phyloP scores from a whole-genome alignment of 2,329 filamentous ascomycete species.

The Pyrenophora tritici-repentis region DNA sequence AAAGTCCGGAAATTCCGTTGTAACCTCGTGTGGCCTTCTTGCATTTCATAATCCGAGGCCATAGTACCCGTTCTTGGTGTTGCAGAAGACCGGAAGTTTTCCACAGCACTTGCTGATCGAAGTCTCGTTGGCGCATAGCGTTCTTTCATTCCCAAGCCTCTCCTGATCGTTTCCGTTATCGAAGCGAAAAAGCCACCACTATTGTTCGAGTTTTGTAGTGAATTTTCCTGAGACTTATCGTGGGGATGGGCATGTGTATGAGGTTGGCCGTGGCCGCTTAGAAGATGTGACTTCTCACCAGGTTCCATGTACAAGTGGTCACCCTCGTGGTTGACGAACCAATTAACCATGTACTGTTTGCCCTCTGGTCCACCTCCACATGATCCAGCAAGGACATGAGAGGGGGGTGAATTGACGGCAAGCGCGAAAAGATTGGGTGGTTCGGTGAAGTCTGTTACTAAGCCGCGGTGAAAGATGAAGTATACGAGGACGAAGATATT shows the following conservation, averaged over 20 bases:
- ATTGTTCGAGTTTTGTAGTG: background rate
- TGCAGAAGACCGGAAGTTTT: constrained; percentile 12
- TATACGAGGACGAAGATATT: constrained; percentile 70
- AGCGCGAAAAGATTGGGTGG: constrained; percentile 75
- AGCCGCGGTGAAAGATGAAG: constrained; percentile 61
- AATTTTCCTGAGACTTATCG: constrained; percentile 3
- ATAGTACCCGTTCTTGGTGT: constrained; percentile 30
- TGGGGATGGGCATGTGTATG: constrained; percentile 17
- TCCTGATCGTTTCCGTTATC: constrained; percentile 9
- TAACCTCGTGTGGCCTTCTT: constrained; percentile 41
- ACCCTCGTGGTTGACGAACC: constrained; percentile 54
- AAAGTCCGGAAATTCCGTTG: constrained; percentile 42
- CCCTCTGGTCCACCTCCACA: constrained; percentile 62
- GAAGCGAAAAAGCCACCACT: constrained; percentile 5
- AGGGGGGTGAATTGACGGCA: constrained; percentile 68
- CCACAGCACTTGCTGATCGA: constrained; percentile 28
- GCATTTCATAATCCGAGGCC: constrained; percentile 38
- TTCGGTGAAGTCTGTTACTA: constrained; percentile 80
- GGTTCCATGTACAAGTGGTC: constrained; percentile 61
- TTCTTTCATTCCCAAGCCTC: constrained; percentile 18
- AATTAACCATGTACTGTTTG: constrained; percentile 53
- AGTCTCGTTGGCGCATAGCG: constrained; percentile 15
- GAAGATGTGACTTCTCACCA: constrained; percentile 39
- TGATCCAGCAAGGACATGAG: constrained; percentile 57
- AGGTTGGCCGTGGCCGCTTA: constrained; percentile 14